Evolutionary conservation across 1,284 basidiomycete species (phyloP), one percentile per base, ranked within the genome.

Genomic region (Rhodotorula sp.): DNA sequence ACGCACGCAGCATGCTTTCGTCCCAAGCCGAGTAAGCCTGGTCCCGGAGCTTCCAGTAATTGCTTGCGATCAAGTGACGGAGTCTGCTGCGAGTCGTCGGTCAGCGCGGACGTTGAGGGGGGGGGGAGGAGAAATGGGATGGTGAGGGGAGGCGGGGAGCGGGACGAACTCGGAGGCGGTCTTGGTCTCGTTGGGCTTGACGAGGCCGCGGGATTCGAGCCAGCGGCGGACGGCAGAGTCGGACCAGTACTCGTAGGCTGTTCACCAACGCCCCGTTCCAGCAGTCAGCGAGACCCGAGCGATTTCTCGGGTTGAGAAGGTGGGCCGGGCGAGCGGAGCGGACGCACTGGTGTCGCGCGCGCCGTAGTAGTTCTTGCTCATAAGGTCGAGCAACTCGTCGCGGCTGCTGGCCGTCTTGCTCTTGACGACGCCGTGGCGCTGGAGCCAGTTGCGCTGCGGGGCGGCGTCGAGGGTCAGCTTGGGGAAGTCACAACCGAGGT

Each of bases 311-410:
- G 51, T 16, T 26, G 50, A 40, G 28, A 53, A 40, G 28, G 30
- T 10, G n/a, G n/a, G n/a, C n/a, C n/a, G n/a, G n/a, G n/a, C 10
- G 81, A 37, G 16, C 47, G 44, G 24, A 9, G 46, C 87, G n/a
- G 26, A 64, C 70, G 37, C 10, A 71, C 70, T 89, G 48, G 83
- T 85, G 76, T 85, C 84, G 75, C 81, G 80, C 62, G 80, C 80
- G 44, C 81, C 81, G 77, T 91, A 95, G 79, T 94, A 93, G 78
- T 92, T 93, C 58, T 84, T 82, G 70, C 86, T 83, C 89, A 96
- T 92, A 64, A 87, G 79, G 22, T 83, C 84, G 58, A 87, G 76
- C 48, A 94, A 85, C 69, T 86, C 84, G 51, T 92, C 87, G 60
- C 91, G 86, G 10, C 85, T 85, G 77, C 87, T 87, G 74, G 88